These are phyloP conservation scores for Aspergillus hancockii DNA, from an alignment of 495 filamentous ascomycete species.

Conservation along the genomic window DNA sequence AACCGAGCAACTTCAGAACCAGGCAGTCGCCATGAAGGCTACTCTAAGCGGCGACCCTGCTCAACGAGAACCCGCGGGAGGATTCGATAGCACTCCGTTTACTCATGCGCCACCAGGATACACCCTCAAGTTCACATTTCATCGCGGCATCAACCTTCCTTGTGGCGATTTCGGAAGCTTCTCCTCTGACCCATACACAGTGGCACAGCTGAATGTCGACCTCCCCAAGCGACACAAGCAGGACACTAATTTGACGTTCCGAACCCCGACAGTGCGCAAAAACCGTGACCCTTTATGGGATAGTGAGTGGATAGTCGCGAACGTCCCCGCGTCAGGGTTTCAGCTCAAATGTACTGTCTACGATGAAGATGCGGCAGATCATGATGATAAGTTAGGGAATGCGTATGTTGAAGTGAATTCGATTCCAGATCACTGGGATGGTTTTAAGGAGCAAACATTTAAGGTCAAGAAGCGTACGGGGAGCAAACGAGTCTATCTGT, in stretches of 20 bases:
- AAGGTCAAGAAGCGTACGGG: constrained; percentile 79
- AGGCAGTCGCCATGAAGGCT: constrained; percentile 34
- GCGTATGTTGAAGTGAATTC: constrained; percentile 62
- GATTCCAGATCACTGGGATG: constrained; percentile 66
- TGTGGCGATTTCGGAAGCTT: constrained; percentile 74
- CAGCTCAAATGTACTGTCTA: constrained; percentile 76
- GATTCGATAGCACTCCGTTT: constrained; percentile 76
- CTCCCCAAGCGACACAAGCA: constrained; percentile 77
- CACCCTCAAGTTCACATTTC: constrained; percentile 83
- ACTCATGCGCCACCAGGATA: constrained; percentile 73
- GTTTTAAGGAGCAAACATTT: constrained; percentile 63
- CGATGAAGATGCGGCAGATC: constrained; percentile 86
- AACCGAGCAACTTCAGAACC: constrained; percentile 59
- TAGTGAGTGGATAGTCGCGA: constrained; percentile 81
- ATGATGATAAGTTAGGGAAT: constrained; percentile 86
- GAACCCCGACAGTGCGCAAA: constrained; percentile 73
- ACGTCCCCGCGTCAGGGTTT: constrained; percentile 78
- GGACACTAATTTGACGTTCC: constrained; percentile 67
- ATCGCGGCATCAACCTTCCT: constrained; percentile 76
- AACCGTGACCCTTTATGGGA: constrained; percentile 79
- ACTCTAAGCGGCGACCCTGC: constrained; percentile 17
- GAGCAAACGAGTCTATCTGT: constrained; percentile 79
- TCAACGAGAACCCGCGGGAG: constrained; percentile 61
- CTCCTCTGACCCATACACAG: constrained; percentile 82
- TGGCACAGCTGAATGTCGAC: constrained; percentile 63